Base-by-base conservation (phyloP, 345 rosid genomes). In the Tarenaya hassleriana region DNA sequence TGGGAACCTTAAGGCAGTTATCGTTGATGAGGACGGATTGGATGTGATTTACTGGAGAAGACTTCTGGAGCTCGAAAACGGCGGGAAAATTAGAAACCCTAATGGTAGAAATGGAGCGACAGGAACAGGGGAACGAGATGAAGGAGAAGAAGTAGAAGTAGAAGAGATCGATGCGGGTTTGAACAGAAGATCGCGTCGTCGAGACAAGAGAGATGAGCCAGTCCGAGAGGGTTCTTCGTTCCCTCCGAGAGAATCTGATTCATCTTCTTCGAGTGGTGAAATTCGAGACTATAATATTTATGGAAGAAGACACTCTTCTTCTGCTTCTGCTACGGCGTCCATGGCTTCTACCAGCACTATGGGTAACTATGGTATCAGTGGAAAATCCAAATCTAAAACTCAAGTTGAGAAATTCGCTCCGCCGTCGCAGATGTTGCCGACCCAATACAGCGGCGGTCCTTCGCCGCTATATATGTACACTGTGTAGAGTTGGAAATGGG, bases 41-140 rank as follows among this genome's bases (percentile, higher is more conserved):
- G 95, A 86, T 65, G 88, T 86, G 59, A 62, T 82, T 55, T 86
- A 84, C 55, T 83, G 94, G 94, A 82, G 64, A 56, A 68, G 54
- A 50, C 70, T 66, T 47, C 1, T 66, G 0, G 70, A 66, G 35
- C 47, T 66, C 18, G 70, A 66, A n/a, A 60, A 34, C 12, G 53
- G 64, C 64, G 65, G 56, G 46, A 66, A 38, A 52, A 31, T 45
- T 39, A 58, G 38, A 53, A 66, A 34, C 60, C 51, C 65, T 53
- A 66, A 24, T 5, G 5, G 29, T 24, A 24, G 29, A 24, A 2
- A 24, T 24, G 3, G 29, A 24, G 29, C 5, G 5, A 24, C 29
- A 24, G 29, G 29, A 24, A 24, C 13, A 58, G 35, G 52, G 51
- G 47, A 67, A 10, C 53, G 34, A 18, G 57, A 35, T 17, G 66